phyloP scores from a whole-genome alignment of 2,329 filamentous ascomycete genomes.

The Beauveria brongniartii region DNA sequence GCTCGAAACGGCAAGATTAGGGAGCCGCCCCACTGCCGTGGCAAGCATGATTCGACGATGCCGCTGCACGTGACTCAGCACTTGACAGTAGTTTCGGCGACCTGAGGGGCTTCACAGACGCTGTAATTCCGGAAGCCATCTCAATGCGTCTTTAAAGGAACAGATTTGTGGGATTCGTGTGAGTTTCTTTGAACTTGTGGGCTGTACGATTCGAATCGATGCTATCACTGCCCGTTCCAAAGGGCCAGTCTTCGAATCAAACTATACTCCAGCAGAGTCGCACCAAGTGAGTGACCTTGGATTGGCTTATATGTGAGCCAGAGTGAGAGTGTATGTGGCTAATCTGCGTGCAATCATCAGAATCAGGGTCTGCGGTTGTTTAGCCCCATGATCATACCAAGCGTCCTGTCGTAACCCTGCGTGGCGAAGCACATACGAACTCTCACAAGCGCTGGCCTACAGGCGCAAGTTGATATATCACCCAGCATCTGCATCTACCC shows the following conservation, averaged over 20 bases:
- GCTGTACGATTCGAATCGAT: not conserved
- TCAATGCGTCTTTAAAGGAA: not conserved
- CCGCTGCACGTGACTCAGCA: slow-evolving; percentile 6
- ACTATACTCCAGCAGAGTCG: slow-evolving; percentile 1
- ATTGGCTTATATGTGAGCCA: slow-evolving; percentile 7
- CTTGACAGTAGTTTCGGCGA: slow-evolving; percentile 10
- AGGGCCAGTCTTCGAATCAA: not conserved
- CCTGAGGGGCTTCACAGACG: slow-evolving; percentile 11
- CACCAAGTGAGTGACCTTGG: slow-evolving; percentile 11
- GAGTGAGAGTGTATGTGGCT: slow-evolving; percentile 4
- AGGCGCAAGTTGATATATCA: not conserved
- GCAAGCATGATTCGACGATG: slow-evolving; percentile 7
- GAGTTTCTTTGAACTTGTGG: not conserved
- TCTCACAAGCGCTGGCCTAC: slow-evolving; percentile 1
- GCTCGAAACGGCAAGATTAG: slow-evolving; percentile 10
- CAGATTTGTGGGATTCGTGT: not conserved
- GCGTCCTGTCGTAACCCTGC: not conserved
- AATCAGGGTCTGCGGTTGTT: not conserved
- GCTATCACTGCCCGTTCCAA: not conserved
- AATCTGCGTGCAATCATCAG: not conserved
- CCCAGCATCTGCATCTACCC: not conserved
- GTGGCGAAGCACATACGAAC: slow-evolving; percentile 2
- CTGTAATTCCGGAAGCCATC: slow-evolving; percentile 5
- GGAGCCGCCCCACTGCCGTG: slow-evolving; percentile 2
- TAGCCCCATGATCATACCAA: not conserved